Percentiles rank a stretch among this genome's conserved stretches.
Evolutionary conservation across 2,329 filamentous ascomycete genomes (phyloP).

Genomic region (Penicillium polonicum): DNA sequence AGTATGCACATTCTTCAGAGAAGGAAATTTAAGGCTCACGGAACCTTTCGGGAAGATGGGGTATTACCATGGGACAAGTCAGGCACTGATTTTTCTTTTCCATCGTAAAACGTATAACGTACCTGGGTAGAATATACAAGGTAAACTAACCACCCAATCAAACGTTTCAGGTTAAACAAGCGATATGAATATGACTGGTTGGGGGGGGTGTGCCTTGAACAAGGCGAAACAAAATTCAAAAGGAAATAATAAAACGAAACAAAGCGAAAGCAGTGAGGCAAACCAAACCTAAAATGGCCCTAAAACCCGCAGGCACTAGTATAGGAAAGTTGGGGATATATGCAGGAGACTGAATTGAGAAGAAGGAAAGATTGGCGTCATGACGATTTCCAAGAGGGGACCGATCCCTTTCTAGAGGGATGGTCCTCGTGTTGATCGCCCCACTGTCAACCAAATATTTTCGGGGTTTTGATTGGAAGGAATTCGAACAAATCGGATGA

Average conservation of each 20-base stretch:
- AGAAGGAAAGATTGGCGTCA: conserved; percentile 2
- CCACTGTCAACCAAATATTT: too few relatives aligned
- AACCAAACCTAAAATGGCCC: conserved; percentile 1
- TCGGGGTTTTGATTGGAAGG: conserved; percentile 9
- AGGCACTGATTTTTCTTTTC: background rate
- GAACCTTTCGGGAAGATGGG: conserved; percentile 5
- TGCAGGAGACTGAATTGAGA: conserved; percentile 10
- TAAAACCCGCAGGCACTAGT: background rate
- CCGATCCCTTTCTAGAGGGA: background rate
- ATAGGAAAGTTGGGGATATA: background rate
- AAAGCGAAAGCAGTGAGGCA: conserved; percentile 1
- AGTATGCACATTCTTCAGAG: conserved; percentile 1
- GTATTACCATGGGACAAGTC: background rate
- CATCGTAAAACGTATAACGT: background rate
- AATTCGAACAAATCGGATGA: conserved; percentile 10
- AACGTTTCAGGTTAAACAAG: background rate
- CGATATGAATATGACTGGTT: background rate
- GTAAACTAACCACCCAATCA: background rate
- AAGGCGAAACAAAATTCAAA: background rate
- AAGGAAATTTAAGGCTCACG: conserved; percentile 8
- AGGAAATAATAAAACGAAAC: background rate
- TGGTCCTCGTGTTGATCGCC: conserved; percentile 13
- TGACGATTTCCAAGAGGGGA: background rate
- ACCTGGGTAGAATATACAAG: background rate
- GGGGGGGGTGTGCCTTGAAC: background rate